Conservation (phyloP, 225 moss, liverwort and hornwort genomes). For the Marchantia polymorpha region DNA sequence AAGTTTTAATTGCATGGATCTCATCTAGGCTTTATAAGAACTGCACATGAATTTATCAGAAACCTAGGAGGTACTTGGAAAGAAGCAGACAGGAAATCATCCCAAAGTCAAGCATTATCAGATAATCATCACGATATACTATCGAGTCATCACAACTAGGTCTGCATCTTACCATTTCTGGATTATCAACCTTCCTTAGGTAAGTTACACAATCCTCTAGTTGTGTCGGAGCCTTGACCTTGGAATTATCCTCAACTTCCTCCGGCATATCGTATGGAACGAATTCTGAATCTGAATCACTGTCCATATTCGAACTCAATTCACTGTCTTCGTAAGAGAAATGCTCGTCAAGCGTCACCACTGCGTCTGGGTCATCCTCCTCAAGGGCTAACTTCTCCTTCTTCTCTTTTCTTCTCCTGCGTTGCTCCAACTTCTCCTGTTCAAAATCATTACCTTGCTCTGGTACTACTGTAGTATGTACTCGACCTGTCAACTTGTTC, state of each 20-base stretch:
- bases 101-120: neutral
- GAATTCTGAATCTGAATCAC: constrained; percentile 56
- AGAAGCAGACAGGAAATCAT: neutral
- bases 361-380: constrained; percentile 91
- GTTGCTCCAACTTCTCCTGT: constrained; percentile 41
- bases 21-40: neutral
- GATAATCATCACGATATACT: neutral
- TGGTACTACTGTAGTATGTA: neutral
- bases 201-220: constrained; percentile 60
- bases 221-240: constrained; percentile 63
- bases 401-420: constrained; percentile 53
- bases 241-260: constrained; percentile 56
- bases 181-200: constrained; percentile 76
- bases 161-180: constrained; percentile 56
- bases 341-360: constrained; percentile 67
- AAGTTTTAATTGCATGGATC: neutral
- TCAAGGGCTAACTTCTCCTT: constrained; percentile 63
- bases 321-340: constrained; percentile 49
- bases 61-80: neutral
- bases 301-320: constrained; percentile 47
- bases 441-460: constrained; percentile 28
- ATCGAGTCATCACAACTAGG: neutral
- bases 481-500: neutral
- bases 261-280: constrained; percentile 92
- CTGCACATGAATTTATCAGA: neutral